Evolutionary conservation across 106 monocot species (phyloP).

Genomic region (Alisma plantagoaquatica): DNA sequence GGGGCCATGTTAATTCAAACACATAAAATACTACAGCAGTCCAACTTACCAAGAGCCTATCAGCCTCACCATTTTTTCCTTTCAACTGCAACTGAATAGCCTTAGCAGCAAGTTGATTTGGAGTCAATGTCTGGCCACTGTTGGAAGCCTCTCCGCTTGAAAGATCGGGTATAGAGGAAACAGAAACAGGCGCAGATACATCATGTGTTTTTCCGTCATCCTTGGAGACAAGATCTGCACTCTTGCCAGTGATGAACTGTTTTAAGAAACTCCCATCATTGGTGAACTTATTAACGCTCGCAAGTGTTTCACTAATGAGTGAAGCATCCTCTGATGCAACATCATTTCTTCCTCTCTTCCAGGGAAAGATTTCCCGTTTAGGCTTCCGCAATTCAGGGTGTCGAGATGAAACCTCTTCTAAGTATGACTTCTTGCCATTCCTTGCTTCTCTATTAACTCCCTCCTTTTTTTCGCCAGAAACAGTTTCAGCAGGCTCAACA

Average conservation of each 20-base stretch:
- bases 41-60: slow-evolving; percentile 58
- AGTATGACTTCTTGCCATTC: slow-evolving; percentile 25
- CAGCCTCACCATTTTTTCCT: slow-evolving; percentile 90
- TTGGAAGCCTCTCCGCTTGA: slow-evolving; percentile 5
- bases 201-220: slow-evolving; percentile 3
- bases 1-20: too few species aligned
- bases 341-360: slow-evolving; percentile 47
- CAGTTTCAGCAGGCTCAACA: slow-evolving; percentile 23
- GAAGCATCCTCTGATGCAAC: slow-evolving; percentile 27
- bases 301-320: slow-evolving; percentile 46
- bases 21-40: too few species aligned
- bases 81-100: slow-evolving; percentile 74
- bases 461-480: slow-evolving; percentile 10
- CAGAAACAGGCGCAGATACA: too few species aligned
- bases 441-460: slow-evolving; percentile 2
- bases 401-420: slow-evolving; percentile 49
- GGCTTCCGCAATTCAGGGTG: slow-evolving; percentile 70
- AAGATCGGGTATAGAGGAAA: slow-evolving; percentile 3
- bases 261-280: slow-evolving; percentile 90
- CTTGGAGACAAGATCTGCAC: too few species aligned
- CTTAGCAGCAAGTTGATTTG: slow-evolving; percentile 89
- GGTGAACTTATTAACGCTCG: slow-evolving; percentile 54
- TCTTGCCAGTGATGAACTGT: slow-evolving; percentile 13
- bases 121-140: slow-evolving; percentile 27
- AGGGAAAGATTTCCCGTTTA: slow-evolving; percentile 42